phyloP scores from a whole-genome alignment of 208 protist genomes.

The Acanthamoeba sp. region DNA sequence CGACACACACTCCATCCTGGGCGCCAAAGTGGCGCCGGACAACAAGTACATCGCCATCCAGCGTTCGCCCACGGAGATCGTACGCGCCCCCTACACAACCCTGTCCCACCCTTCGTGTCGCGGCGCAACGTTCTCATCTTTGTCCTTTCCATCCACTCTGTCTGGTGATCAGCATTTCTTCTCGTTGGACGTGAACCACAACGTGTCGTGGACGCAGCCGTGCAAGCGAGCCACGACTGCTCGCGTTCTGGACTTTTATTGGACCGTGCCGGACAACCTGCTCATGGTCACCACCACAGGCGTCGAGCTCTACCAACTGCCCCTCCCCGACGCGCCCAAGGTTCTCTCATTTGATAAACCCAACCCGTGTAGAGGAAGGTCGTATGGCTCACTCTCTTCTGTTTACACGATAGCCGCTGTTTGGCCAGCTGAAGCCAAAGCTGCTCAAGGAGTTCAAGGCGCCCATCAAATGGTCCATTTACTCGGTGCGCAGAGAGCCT shows the following conservation, averaged over 20 bases:
- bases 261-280: conserved; percentile 21
- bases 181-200: background rate
- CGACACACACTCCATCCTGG: background rate
- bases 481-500: conserved; percentile 5
- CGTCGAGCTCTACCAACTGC: conserved; percentile 55
- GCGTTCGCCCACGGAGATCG: background rate
- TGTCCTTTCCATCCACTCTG: no score
- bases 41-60: conserved; percentile 37
- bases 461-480: background rate
- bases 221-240: conserved; percentile 6
- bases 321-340: background rate
- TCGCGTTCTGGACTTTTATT: conserved; percentile 48
- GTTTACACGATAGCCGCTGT: background rate
- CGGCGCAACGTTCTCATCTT: no score
- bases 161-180: background rate
- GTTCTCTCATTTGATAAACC: no score
- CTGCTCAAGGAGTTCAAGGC: conserved; percentile 43
- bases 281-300: conserved; percentile 25
- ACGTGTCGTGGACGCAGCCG: background rate
- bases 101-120: no score
- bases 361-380: no score
- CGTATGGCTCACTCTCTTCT: background rate
- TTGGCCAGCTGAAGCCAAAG: conserved; percentile 14
- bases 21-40: background rate
- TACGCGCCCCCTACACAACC: background rate